These are phyloP conservation scores for Oenanthe javanica DNA, from an alignment of 140 eudicot genomes.

Conservation along the genomic window DNA sequence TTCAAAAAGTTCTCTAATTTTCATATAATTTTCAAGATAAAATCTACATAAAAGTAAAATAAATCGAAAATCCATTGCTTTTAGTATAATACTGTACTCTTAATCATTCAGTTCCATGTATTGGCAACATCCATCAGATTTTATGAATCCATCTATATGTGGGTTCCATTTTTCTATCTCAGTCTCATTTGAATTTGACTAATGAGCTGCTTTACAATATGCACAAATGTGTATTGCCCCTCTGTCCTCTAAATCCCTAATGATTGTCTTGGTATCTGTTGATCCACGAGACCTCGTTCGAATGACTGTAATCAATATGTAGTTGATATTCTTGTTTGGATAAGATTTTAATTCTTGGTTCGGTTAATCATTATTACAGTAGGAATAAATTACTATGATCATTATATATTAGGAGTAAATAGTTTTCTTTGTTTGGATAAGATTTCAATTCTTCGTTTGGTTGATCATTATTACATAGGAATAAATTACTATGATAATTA, in stretches of 20 bases:
- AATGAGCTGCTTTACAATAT: not conserved
- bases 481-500: no score
- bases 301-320: not conserved
- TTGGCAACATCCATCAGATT: conserved; percentile 45
- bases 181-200: conserved; percentile 6
- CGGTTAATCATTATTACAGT: not conserved
- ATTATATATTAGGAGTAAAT: not conserved
- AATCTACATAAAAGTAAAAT: not conserved
- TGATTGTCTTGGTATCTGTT: not conserved
- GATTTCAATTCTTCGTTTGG: no score
- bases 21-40: not conserved
- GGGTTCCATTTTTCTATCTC: conserved; percentile 24
- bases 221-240: not conserved
- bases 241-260: not conserved
- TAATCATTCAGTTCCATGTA: conserved; percentile 45
- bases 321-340: not conserved
- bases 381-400: not conserved
- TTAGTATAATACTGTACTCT: conserved; percentile 9
- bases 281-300: conserved; percentile 8
- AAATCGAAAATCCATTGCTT: not conserved
- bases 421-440: no score
- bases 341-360: not conserved
- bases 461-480: no score
- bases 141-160: conserved; percentile 36
- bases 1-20: not conserved